Base-by-base conservation (phyloP, 2,329 filamentous ascomycete genomes). In the Fusarium xyrophilum region DNA sequence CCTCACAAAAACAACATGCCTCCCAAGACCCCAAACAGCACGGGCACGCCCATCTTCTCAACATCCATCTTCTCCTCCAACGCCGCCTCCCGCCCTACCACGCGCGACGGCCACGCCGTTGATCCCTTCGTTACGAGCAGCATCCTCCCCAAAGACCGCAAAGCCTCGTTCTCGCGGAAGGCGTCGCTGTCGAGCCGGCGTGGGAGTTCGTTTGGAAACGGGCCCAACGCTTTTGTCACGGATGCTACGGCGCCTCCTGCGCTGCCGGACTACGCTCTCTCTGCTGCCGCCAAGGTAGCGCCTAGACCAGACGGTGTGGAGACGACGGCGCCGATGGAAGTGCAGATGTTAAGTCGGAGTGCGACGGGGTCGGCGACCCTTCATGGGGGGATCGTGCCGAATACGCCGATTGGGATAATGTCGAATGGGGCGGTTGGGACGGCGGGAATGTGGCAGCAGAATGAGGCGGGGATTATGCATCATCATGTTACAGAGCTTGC, bases 401-500 rank as follows among this genome's bases (percentile, higher is more conserved):
- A 44, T 56, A 62, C 56, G n/a, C 58, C 67, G 14, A 46, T 50
- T 42, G 60, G 51, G 25, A 52, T 46, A 21, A 43, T 65, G 65
- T 56, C 72, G 2, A 60, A 54, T n/a, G 65, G 67, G 3, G 36
- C 73, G 17, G 70, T 71, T n/a, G 66, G 76, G 19, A 51, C 65
- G 11, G 43, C 69, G 25, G 61, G 61, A 11, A 59, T 74, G 48
- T 80, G 77, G 72, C 77, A 81, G 69, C 80, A 79, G 68, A 80
- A 78, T 63, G 86, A 88, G 76, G 79, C 79, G 33, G 78, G 79
- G 19, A 77, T 83, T n/a, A 76, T 86, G 32, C 82, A 88, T 63
- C 84, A 86, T 69, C 88, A 90, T 72, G 86, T 99, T 65, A 92
- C 95, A 60, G 95, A 98, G 63, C 88, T 93, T 73, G 91, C 93